Base-by-base conservation (phyloP, 1,139 yeast genomes). In the Yamadazyma oceani region DNA sequence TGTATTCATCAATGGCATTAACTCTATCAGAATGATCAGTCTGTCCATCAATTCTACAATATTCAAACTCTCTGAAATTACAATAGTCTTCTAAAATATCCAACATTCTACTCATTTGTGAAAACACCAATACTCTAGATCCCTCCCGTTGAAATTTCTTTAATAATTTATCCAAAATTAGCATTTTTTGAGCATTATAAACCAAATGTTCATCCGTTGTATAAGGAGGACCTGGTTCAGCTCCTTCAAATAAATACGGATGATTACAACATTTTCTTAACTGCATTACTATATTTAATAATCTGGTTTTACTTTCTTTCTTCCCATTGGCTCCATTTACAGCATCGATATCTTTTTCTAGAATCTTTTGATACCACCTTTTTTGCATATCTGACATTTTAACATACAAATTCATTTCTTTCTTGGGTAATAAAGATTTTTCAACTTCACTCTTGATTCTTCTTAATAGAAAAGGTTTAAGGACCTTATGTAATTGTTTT, bases 201-300 rank as follows among this genome's bases (percentile, higher is more conserved):
- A 85, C 80, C 53, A 85, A 71, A 62, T 85, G 94, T 55, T 85
- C 92, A 60, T 84, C 94, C 0, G 90, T 85, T 5, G 92, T 85
- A 51, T 69, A 85, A 15, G 94, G 92, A 17, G 94, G 94, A 6
- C 94, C 94, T 0, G 92, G 94, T 55, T 85, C 94, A 1, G 92
- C 92, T 17, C 94, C 92, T 57, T 85, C 94, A 53, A 85, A 85
- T 34, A 85, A 61, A 54, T 85, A 85, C 4, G 94, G 92, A 61
- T 85, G 94, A 53, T 85, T 85, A 61, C 92, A 85, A 57, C 92
- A 85, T 56, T 85, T 85, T 55, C 94, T 71, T 53, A 85, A 69
- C 59, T 85, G 94, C 94, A 85, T 85, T 19, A 84, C 92, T 50
- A 85, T 84, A 54, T 85, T 85, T 39, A 85, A 66, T 42, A 85